A percentile compares a stretch with the other conserved stretches of the same genome.
Evolutionary conservation across 768 basidiomycete genomes (phyloP).

Genomic region (Sporobolomyces phaffii): DNA sequence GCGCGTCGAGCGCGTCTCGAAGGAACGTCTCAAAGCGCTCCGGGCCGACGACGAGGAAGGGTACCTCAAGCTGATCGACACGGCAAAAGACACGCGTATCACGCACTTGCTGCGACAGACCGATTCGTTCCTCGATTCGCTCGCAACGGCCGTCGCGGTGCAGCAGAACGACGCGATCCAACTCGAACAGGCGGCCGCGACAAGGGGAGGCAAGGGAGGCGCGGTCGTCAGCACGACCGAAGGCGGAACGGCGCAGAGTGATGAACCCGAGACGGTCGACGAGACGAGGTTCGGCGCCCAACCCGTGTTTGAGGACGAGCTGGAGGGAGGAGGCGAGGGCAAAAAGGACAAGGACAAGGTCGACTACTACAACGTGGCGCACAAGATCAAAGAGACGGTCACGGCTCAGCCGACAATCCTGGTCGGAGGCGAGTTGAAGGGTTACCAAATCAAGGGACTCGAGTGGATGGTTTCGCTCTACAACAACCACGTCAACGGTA

Average conservation of each 20-base stretch:
- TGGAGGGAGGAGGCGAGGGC: slow-evolving; percentile 41
- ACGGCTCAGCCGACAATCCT: slow-evolving; percentile 69
- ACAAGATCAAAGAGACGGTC: slow-evolving; percentile 81
- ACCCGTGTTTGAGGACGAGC: slow-evolving; percentile 54
- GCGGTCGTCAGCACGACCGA: neutral
- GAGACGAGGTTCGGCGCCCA: slow-evolving; percentile 85
- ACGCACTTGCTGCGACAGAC: slow-evolving; percentile 92
- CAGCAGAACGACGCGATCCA: slow-evolving; percentile 70
- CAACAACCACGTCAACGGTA: slow-evolving; percentile 45
- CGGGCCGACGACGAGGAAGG: slow-evolving; percentile 98
- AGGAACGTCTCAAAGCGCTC: slow-evolving; percentile 95
- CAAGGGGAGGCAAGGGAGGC: neutral
- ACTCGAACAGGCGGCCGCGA: slow-evolving; percentile 50
- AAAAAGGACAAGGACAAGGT: slow-evolving; percentile 64
- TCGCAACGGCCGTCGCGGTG: slow-evolving; percentile 84
- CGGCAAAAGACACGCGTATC: slow-evolving; percentile 97
- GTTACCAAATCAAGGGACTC: slow-evolving; percentile 60
- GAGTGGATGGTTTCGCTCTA: slow-evolving; percentile 45
- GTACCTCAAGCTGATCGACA: slow-evolving; percentile 98
- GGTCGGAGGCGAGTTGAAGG: slow-evolving; percentile 76
- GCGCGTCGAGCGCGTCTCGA: slow-evolving; percentile 86
- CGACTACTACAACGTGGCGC: slow-evolving; percentile 95
- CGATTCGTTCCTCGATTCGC: slow-evolving; percentile 85
- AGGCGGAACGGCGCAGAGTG: slow-evolving; percentile 29
- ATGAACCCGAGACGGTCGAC: slow-evolving; percentile 49